A percentile compares a stretch with the other conserved stretches of the same genome.
These are phyloP conservation scores for Plantago coronopus DNA, from an alignment of 305 asterid genomes.

Conservation along the genomic window DNA sequence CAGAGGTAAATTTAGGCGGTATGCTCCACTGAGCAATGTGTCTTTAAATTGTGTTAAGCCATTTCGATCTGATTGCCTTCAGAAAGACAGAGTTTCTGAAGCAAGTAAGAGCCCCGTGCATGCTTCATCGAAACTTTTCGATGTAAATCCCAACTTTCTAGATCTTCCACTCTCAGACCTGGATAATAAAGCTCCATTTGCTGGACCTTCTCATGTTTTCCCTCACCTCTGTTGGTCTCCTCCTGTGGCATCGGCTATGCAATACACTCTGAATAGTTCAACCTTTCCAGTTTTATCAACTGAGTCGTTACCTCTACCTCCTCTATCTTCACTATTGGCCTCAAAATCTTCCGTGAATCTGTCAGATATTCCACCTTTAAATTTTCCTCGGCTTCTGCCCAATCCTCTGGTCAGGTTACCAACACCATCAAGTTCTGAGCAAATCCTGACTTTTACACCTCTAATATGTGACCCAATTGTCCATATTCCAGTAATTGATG, in stretches of 20 bases:
- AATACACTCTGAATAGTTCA: slow-evolving; percentile 35
- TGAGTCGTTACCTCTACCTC: slow-evolving; percentile 32
- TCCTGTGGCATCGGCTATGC: slow-evolving; percentile 50
- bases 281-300: slow-evolving; percentile 39
- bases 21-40: slow-evolving; percentile 25
- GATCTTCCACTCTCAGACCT: slow-evolving; percentile 29
- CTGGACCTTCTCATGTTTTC: slow-evolving; percentile 43
- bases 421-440: slow-evolving; percentile 37
- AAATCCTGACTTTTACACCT: slow-evolving; percentile 69
- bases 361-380: slow-evolving; percentile 43
- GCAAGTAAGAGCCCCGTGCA: slow-evolving; percentile 23
- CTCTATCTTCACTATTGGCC: slow-evolving; percentile 19
- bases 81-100: slow-evolving; percentile 36
- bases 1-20: slow-evolving; percentile 49
- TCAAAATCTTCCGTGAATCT: slow-evolving; percentile 42
- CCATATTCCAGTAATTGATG: slow-evolving; percentile 71
- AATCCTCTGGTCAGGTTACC: slow-evolving; percentile 49
- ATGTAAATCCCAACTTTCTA: slow-evolving; percentile 3
- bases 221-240: slow-evolving; percentile 93
- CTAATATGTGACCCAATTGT: slow-evolving; percentile 78
- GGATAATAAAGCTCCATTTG: slow-evolving; percentile 30
- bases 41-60: slow-evolving; percentile 27
- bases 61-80: slow-evolving; percentile 30
- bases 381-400: slow-evolving; percentile 57
- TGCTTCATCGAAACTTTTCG: slow-evolving; percentile 35